Conservation (phyloP, 2,329 filamentous ascomycete species). For the Rhynchosporium graminicola region DNA sequence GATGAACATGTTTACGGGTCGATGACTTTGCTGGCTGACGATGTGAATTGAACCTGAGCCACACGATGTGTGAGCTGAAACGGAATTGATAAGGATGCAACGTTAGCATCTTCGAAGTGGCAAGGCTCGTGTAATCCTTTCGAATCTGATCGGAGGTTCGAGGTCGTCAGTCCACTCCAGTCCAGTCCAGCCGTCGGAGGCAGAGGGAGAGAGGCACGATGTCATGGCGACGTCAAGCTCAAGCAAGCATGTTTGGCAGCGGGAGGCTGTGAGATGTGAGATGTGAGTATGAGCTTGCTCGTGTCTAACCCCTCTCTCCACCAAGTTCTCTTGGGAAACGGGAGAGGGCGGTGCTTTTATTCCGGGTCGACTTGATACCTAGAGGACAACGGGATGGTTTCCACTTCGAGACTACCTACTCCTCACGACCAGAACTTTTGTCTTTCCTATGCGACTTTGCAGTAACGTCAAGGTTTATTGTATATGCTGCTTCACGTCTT, state of each 20-base stretch:
- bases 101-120: neutral
- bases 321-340: neutral
- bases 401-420: neutral
- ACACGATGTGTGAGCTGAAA: neutral
- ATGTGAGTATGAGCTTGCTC: neutral
- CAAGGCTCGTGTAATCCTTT: conserved; percentile 5
- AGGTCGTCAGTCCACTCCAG: conserved; percentile 10
- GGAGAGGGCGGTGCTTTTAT: neutral
- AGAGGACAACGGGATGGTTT: neutral
- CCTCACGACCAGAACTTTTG: neutral
- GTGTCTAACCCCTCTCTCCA: no score
- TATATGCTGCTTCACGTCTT: neutral
- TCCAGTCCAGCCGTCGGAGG: neutral
- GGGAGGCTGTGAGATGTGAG: conserved; percentile 3
- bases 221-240: conserved; percentile 18
- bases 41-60: neutral
- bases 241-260: conserved; percentile 10
- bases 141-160: neutral
- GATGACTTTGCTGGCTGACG: neutral
- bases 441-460: neutral
- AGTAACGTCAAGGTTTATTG: neutral
- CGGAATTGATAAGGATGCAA: neutral
- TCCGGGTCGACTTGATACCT: neutral
- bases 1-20: neutral
- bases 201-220: no score